A percentile compares a stretch with the other conserved stretches of the same genome.
Conservation (phyloP, 805 yeast species). For the Saturnispora besseyi region DNA sequence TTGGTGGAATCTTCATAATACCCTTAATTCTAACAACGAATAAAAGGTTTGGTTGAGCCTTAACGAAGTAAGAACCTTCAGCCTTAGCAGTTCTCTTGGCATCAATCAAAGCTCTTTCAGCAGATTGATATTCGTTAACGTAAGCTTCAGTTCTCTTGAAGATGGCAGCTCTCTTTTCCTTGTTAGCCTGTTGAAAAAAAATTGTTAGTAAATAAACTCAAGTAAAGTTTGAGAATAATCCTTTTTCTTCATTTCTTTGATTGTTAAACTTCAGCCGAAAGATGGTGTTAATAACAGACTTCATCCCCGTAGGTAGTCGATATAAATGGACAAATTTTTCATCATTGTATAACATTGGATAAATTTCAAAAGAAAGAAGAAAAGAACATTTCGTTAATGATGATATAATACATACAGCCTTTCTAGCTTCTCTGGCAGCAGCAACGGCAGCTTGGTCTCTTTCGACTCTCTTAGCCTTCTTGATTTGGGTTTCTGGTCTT, state of each 20-base stretch:
- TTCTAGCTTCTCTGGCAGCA: constrained; percentile 70
- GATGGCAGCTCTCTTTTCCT: constrained; percentile 38
- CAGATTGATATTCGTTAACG: constrained; percentile 88
- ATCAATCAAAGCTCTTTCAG: constrained; percentile 77
- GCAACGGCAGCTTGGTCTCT: constrained; percentile 70
- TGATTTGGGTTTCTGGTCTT: constrained; percentile 76
- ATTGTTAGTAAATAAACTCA: constrained; percentile 22
- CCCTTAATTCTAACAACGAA: constrained; percentile 99
- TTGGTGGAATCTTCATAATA: constrained; percentile 97
- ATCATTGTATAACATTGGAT: constrained; percentile 24
- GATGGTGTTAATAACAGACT: constrained; percentile 72
- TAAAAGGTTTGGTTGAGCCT: constrained; percentile 89
- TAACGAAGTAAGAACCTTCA: constrained; percentile 88
- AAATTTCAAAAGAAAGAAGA: background rate
- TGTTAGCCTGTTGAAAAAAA: constrained; percentile 29
- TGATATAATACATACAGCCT: constrained; percentile 58
- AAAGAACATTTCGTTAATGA: background rate
- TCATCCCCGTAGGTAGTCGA: constrained; percentile 67
- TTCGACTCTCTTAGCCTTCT: constrained; percentile 72
- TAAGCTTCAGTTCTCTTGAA: constrained; percentile 95
- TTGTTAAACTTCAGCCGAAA: constrained; percentile 43
- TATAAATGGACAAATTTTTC: constrained; percentile 36
- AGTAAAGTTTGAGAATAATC: background rate
- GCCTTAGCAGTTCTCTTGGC: constrained; percentile 94
- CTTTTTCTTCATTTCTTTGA: background rate